phyloP scores from a whole-genome alignment of 2,329 filamentous ascomycete species.

The Didymella segeticola region DNA sequence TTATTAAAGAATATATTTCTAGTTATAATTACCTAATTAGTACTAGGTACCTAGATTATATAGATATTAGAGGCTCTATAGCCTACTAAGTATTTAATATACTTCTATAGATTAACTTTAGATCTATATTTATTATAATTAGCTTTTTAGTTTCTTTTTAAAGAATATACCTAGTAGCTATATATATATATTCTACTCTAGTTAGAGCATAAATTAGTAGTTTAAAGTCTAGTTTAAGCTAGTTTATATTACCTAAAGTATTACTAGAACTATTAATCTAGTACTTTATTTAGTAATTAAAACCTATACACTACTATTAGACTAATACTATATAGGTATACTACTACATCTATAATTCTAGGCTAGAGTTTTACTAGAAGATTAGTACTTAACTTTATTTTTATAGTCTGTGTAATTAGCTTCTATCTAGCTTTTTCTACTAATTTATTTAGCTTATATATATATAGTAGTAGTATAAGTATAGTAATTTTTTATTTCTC shows the following conservation, averaged over 20 bases:
- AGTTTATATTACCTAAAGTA: not conserved
- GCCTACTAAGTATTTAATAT: not conserved
- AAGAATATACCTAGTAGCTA: not conserved
- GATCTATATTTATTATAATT: not conserved
- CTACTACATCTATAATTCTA: not conserved
- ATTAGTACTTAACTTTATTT: not conserved
- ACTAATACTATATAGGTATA: not conserved
- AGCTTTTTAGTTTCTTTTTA: not conserved
- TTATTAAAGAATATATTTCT: not conserved
- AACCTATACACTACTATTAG: not conserved
- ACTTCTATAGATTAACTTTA: not conserved
- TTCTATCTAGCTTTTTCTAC: not conserved
- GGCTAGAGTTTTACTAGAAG: not conserved
- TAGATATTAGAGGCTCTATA: not conserved
- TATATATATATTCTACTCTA: not conserved
- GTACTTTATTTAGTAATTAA: not conserved
- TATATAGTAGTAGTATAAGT: not conserved
- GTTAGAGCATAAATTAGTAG: not conserved
- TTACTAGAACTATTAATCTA: not conserved
- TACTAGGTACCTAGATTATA: not conserved
- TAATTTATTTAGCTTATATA: not conserved
- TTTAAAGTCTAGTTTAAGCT: not conserved
- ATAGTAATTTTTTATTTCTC: not conserved
- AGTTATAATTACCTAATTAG: not conserved
- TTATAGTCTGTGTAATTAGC: not conserved